These are phyloP conservation scores for Rhodocollybia butyracea DNA, from an alignment of 768 basidiomycete genomes.

Conservation along the genomic window DNA sequence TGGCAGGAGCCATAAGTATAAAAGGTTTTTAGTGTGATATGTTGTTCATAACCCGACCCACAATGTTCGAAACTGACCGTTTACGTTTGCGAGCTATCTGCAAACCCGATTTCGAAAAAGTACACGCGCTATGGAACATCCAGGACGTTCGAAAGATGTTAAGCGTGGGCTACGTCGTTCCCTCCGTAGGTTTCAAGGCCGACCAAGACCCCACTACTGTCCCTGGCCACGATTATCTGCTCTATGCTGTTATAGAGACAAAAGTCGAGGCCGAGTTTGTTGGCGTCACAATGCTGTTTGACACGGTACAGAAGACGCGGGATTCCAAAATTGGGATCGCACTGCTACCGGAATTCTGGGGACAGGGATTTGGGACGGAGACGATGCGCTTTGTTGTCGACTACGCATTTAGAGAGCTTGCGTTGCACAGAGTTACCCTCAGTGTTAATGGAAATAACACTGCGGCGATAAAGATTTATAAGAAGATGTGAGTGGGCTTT, in stretches of 20 bases:
- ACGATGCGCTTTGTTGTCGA: slow-evolving; percentile 37
- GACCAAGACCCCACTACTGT: not conserved
- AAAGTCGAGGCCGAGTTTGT: not conserved
- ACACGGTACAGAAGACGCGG: slow-evolving; percentile 20
- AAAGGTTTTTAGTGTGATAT: not conserved
- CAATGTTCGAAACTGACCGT: slow-evolving; percentile 28
- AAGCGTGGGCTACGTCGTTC: slow-evolving; percentile 10
- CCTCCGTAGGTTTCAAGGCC: not conserved
- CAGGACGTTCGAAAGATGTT: slow-evolving; percentile 20
- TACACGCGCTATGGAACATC: slow-evolving; percentile 26
- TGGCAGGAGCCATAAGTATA: too few relatives aligned
- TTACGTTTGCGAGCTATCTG: slow-evolving; percentile 29
- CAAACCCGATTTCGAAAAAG: slow-evolving; percentile 27
- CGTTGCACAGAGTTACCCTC: slow-evolving; percentile 38
- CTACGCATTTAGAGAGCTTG: slow-evolving; percentile 35
- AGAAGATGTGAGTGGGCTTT: slow-evolving; percentile 33
- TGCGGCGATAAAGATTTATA: slow-evolving; percentile 36
- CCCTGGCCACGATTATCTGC: too few relatives aligned
- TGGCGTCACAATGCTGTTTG: not conserved
- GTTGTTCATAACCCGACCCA: not conserved
- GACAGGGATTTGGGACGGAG: slow-evolving; percentile 38
- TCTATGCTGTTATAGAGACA: not conserved
- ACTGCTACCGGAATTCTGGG: slow-evolving; percentile 29
- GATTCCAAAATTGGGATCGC: slow-evolving; percentile 30
- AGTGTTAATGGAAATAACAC: slow-evolving; percentile 34